These are phyloP conservation scores for Rhizopogon sp. DNA, from an alignment of 768 basidiomycete genomes.

Conservation along the genomic window DNA sequence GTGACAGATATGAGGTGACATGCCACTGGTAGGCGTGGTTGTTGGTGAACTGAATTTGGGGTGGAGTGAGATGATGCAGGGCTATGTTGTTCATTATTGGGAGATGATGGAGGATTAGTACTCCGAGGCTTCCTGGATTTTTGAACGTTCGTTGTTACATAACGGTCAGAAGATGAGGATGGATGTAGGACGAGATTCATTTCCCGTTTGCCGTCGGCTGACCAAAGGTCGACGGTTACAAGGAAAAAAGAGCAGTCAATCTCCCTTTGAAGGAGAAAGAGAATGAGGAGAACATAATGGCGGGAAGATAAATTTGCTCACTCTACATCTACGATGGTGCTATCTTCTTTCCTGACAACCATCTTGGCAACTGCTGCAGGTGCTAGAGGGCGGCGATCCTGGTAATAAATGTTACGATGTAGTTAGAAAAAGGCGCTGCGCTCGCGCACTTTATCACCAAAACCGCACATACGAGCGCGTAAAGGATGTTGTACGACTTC, in stretches of 20 bases:
- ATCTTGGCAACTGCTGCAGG: conserved; percentile 89
- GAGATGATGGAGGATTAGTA: conserved; percentile 31
- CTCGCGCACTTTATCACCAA: conserved; percentile 82
- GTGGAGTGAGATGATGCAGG: conserved; percentile 43
- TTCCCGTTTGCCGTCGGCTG: conserved; percentile 73
- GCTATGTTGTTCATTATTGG: conserved; percentile 34
- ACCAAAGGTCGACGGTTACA: conserved; percentile 92
- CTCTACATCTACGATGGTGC: conserved; percentile 70
- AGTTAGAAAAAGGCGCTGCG: conserved; percentile 6
- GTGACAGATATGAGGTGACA: conserved; percentile 35
- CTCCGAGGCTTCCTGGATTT: conserved; percentile 32
- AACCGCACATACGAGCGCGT: conserved; percentile 93
- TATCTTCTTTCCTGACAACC: conserved; percentile 64
- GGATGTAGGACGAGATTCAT: conserved; percentile 90
- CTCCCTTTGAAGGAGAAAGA: conserved; percentile 43
- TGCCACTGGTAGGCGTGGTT: conserved; percentile 26
- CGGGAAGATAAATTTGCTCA: conserved; percentile 32
- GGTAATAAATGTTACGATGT: conserved; percentile 12
- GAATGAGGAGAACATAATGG: conserved; percentile 5
- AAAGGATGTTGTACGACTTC: conserved; percentile 86
- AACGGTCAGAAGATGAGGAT: conserved; percentile 64
- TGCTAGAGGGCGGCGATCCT: conserved; percentile 91
- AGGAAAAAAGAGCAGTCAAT: conserved; percentile 86
- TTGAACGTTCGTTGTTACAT: conserved; percentile 40
- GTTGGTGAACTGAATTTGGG: conserved; percentile 42